Conservation (phyloP, 108 stramenopile species). For the Cylindrotheca closterium region DNA sequence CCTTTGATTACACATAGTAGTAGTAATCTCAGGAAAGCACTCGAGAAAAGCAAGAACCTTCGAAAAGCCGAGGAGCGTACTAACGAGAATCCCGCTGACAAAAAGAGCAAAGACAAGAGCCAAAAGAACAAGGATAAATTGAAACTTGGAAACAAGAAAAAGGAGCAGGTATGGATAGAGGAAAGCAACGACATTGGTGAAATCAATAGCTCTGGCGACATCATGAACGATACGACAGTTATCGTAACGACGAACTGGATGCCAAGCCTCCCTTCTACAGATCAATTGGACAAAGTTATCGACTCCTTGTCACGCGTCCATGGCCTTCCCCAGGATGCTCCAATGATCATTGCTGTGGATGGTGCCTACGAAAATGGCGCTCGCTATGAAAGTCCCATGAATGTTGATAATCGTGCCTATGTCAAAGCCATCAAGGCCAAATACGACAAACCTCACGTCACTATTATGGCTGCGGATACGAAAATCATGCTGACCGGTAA, state of each 20-base stretch:
- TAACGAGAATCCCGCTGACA: too few relatives aligned
- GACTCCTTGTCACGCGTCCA: background rate
- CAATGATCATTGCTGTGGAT: background rate
- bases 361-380: background rate
- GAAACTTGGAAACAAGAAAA: too few relatives aligned
- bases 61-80: too few relatives aligned
- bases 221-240: background rate
- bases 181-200: too few relatives aligned
- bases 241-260: background rate
- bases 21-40: too few relatives aligned
- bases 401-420: background rate
- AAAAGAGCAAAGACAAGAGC: too few relatives aligned
- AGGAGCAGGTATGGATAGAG: too few relatives aligned
- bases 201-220: too few relatives aligned
- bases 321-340: background rate
- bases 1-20: too few relatives aligned
- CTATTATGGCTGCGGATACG: background rate
- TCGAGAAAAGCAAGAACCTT: too few relatives aligned
- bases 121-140: too few relatives aligned
- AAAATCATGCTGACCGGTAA: background rate
- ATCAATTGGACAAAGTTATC: background rate
- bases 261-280: background rate
- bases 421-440: background rate
- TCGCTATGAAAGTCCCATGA: background rate
- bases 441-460: background rate